Conservation (phyloP, 139 green algal genomes). For the Chara braunii region DNA sequence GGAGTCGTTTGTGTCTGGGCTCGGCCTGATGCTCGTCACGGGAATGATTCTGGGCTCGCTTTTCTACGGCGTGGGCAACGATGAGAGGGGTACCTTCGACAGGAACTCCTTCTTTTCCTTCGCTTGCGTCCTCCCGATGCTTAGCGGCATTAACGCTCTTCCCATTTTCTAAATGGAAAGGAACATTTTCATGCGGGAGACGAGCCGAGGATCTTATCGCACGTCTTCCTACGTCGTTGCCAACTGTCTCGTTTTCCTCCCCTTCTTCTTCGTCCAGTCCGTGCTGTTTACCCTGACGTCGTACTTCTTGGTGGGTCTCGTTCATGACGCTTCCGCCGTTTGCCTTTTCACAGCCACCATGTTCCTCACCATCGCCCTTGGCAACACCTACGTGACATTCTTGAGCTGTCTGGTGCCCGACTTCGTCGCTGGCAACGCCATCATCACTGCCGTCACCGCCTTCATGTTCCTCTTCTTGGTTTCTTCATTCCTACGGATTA, state of each 20-base stretch:
- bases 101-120: conserved; percentile 42
- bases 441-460: conserved; percentile 12
- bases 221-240: conserved; percentile 38
- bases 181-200: conserved; percentile 44
- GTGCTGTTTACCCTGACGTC: conserved; percentile 35
- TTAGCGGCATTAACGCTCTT: conserved; percentile 44
- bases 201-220: conserved; percentile 36
- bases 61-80: conserved; percentile 35
- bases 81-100: conserved; percentile 10
- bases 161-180: conserved; percentile 41
- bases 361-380: conserved; percentile 19
- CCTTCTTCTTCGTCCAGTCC: conserved; percentile 38
- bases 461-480: conserved; percentile 24
- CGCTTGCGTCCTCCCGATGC: conserved; percentile 39
- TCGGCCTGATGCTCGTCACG: conserved; percentile 38
- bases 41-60: conserved; percentile 36
- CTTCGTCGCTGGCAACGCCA: conserved; percentile 37
- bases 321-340: conserved; percentile 7
- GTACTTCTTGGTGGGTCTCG: conserved; percentile 33
- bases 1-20: conserved; percentile 35
- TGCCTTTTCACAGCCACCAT: conserved; percentile 39
- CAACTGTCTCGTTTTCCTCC: conserved; percentile 27
- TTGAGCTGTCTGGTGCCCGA: conserved; percentile 19
- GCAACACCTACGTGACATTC: conserved; percentile 45
- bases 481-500: conserved; percentile 27